These are phyloP conservation scores for Stephania japonica DNA, from an alignment of 164 flowering plant species.

Conservation along the genomic window DNA sequence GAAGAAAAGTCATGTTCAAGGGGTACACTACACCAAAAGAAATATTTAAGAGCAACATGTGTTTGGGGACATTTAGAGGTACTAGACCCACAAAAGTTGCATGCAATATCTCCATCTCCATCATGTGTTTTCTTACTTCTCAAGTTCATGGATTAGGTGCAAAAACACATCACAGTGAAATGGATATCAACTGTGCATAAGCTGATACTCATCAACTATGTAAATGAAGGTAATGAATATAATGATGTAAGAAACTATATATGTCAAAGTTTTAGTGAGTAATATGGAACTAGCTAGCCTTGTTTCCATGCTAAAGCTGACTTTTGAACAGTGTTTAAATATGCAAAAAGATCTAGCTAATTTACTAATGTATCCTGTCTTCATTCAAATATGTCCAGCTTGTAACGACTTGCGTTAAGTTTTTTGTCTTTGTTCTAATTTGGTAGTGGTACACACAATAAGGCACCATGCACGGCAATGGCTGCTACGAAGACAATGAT, in stretches of 20 bases:
- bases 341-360: not conserved
- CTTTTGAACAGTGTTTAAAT: not conserved
- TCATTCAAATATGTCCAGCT: not conserved
- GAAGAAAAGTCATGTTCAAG: not conserved
- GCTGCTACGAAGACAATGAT: too few relatives aligned
- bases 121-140: not conserved
- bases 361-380: not conserved
- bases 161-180: not conserved
- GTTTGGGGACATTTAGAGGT: not conserved
- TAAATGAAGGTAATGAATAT: not conserved
- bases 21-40: not conserved
- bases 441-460: too few relatives aligned
- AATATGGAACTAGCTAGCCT: not conserved
- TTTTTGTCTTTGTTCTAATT: not conserved
- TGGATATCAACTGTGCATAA: not conserved
- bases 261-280: not conserved
- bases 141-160: not conserved
- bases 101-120: constrained; percentile 1
- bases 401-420: not conserved
- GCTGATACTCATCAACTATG: not conserved
- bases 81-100: not conserved
- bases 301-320: not conserved
- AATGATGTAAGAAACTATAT: not conserved
- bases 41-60: not conserved
- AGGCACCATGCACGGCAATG: too few relatives aligned